These are phyloP conservation scores for Secale cereale DNA, from an alignment of 176 grass and related monocot genomes.

Conservation along the genomic window DNA sequence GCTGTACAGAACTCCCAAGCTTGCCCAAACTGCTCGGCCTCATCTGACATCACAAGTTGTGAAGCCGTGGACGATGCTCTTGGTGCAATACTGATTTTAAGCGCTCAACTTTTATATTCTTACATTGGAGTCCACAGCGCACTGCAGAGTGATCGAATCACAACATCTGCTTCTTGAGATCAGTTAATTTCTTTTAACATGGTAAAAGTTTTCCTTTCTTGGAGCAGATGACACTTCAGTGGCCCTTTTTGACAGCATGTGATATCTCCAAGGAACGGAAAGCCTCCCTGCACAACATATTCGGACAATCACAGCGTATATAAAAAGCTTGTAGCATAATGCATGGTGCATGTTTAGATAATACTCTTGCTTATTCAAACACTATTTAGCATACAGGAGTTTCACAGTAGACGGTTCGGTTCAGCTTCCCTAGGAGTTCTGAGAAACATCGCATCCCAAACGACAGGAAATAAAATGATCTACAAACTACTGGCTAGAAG, in stretches of 20 bases:
- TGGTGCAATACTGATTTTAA: too few relatives aligned
- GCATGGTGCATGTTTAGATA: not conserved
- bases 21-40: too few relatives aligned
- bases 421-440: not conserved
- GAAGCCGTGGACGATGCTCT: too few relatives aligned
- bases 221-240: not conserved
- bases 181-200: too few relatives aligned
- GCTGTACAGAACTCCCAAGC: too few relatives aligned
- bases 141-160: too few relatives aligned
- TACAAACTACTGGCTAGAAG: not conserved
- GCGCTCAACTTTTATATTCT: too few relatives aligned
- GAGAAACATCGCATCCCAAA: not conserved
- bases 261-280: not conserved
- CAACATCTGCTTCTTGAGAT: too few relatives aligned
- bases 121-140: too few relatives aligned
- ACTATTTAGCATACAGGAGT: not conserved
- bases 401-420: not conserved
- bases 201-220: not conserved
- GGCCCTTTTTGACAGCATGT: not conserved
- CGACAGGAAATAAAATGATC: not conserved
- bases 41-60: too few relatives aligned
- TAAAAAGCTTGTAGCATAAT: not conserved
- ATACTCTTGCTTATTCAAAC: not conserved
- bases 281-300: conserved; percentile 16
- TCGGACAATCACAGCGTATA: not conserved